Evolutionary conservation across 129 eudicot genomes (phyloP), one percentile per base, ranked within the genome.

Genomic region (Pulicaria dysenterica): DNA sequence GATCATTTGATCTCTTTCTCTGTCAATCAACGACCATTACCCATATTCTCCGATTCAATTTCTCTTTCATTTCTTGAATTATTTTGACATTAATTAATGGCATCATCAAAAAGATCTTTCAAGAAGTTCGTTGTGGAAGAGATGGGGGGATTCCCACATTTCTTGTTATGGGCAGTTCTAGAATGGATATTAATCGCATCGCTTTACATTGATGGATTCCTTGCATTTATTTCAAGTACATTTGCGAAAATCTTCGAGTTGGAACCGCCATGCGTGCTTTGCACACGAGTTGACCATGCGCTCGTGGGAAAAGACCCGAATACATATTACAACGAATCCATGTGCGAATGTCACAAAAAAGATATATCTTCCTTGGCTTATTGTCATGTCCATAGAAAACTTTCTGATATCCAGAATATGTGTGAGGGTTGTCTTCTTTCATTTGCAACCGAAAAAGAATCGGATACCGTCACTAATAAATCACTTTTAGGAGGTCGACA

Each of bases 371-470:
- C 92, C 46, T 88, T 95, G 44, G 99, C 99, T 4, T 95, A 79
- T 77, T 95, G 99, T 72, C 85, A 85, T 66, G 88, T 85, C 53
- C 99, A 91, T 44, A 77, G 88, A 59, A 91, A 85, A 58, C 86
- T 95, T 24, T 83, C 97, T 0, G 87, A 91, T 51, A 83, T 90
- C 6, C 83, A 85, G 12, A 81, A 46, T 80, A 88, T 95, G 99
- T 91, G 99, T 24, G 94, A 88, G 15, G 92, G 91, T 3, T 91
- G 99, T 73, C 97, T 91, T 40, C 90, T 91, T 16, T 86, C 97
- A 1, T 91, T 91, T 73, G 88, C 97, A 31, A 75, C 89, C 0
- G 92, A 86, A 77, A 87, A 72, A 62, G 89, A 85, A 42, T 72
- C 87, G 3, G 94, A 83, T 37, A 48, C 36, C 4, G 83, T 75